Conservation (phyloP, 1,139 yeast species). For the Kodamaea ohmeri region DNA sequence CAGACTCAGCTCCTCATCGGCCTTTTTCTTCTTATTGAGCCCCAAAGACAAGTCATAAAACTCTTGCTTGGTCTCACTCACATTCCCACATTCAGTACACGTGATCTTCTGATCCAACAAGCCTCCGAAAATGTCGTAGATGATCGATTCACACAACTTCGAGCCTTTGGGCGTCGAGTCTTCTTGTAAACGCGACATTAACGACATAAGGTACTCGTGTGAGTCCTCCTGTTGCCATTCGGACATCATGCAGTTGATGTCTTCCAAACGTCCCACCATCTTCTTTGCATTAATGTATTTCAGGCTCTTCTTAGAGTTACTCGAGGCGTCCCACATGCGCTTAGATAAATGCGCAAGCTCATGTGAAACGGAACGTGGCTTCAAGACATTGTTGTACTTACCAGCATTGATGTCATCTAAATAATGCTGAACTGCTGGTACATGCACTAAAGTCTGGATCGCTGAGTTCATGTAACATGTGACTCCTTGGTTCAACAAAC, state of each 20-base stretch:
- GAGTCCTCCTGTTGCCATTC: conserved; percentile 98
- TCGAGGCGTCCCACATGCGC: conserved; percentile 54
- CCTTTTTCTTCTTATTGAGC: conserved; percentile 47
- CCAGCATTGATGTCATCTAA: conserved; percentile 61
- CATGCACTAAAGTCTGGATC: conserved; percentile 82
- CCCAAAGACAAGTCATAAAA: conserved; percentile 88
- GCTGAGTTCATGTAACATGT: conserved; percentile 97
- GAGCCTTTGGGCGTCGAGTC: conserved; percentile 87
- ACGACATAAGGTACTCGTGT: conserved; percentile 93
- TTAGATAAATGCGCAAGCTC: conserved; percentile 70
- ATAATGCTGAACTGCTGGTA: conserved; percentile 88
- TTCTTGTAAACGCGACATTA: conserved; percentile 84
- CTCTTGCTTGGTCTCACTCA: conserved; percentile 89
- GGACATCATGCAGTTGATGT: conserved; percentile 93
- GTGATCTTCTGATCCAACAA: conserved; percentile 78
- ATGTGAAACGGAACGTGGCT: conserved; percentile 62
- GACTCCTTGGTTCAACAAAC: conserved; percentile 87
- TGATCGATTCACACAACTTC: conserved; percentile 74
- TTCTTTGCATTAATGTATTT: conserved; percentile 69
- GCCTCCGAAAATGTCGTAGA: conserved; percentile 95
- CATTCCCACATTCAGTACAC: conserved; percentile 74
- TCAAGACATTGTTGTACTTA: conserved; percentile 44
- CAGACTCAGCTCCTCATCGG: conserved; percentile 13
- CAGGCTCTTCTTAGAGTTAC: conserved; percentile 19
- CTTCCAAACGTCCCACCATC: conserved; percentile 69